Base-by-base conservation (phyloP, 2,329 filamentous ascomycete species). In the Ceratocystis alfenasii region DNA sequence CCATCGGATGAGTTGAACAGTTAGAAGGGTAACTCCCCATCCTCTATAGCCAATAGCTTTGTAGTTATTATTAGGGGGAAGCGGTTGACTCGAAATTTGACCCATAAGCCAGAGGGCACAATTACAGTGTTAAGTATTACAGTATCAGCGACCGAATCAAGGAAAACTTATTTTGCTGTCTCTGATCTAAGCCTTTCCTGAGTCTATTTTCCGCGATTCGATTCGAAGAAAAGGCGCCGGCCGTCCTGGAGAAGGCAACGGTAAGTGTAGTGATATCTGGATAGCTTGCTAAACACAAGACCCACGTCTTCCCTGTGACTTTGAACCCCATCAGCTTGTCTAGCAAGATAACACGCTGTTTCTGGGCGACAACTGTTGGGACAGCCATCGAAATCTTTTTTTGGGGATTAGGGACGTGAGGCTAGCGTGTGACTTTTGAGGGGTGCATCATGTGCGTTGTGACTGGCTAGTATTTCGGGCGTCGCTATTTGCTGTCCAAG, bases 91-190 rank as follows among this genome's bases (percentile, higher is more conserved):
- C 22, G 78, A 75, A 36, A 84, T 75, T 70, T 78, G 78, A 71
- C 84, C 81, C 61, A 82, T 76, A 15, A 84, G 74, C 80, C 81
- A 83, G 33, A 84, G 71, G 36, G 81, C 72, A 68, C 84, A 82
- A 10, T 77, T 75, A 70, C 81, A 83, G 0, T 78, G 79, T 45
- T 71, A 69, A 59, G 70, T 68, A n/a, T 70, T 69, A 15, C 67
- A 70, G 68, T 81, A 83, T 33, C 78, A 79, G 72, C 81, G 84
- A 20, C 72, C 75, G 3, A 81, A 76, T 0, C 70, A 71, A 1
- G 78, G 73, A 61, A 74, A 76, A 44, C 71, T 75, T 68, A 77
- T 77, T 36, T 72, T 72, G 0, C 75, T 71, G 1, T 75, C 74
- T 1, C 78, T 78, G 36, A 82, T 80, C 50, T 80, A 77, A 53